These are phyloP conservation scores for Wallemia hederae DNA, from an alignment of 1,284 basidiomycete genomes.

Conservation along the genomic window DNA sequence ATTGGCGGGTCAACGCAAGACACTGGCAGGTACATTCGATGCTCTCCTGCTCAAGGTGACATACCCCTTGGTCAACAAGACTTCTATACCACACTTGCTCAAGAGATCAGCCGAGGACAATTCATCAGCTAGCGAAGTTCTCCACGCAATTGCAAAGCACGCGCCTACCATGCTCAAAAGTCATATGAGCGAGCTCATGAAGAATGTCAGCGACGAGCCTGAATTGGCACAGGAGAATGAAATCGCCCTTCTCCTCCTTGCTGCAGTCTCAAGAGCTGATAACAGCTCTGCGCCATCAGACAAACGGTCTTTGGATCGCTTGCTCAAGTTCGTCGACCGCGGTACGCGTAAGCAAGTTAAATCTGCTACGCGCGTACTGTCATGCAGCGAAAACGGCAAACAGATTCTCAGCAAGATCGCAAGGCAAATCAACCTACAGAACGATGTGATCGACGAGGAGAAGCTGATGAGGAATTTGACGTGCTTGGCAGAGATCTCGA, in stretches of 20 bases:
- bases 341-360: conserved; percentile 46
- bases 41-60: conserved; percentile 5
- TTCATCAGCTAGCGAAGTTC: conserved; percentile 12
- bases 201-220: conserved; percentile 31
- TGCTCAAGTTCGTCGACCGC: conserved; percentile 30
- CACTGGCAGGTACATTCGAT: conserved; percentile 7
- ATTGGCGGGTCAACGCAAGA: neutral
- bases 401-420: conserved; percentile 12
- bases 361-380: conserved; percentile 52
- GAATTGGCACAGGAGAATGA: conserved; percentile 36
- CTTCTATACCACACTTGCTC: conserved; percentile 46
- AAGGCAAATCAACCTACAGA: conserved; percentile 26
- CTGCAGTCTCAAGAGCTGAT: conserved; percentile 32
- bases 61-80: conserved; percentile 50
- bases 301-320: conserved; percentile 27
- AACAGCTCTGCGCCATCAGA: conserved; percentile 28
- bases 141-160: conserved; percentile 39
- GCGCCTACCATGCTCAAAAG: conserved; percentile 40
- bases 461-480: conserved; percentile 35
- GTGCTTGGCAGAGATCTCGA: conserved; percentile 44
- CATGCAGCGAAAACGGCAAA: conserved; percentile 26
- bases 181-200: conserved; percentile 43
- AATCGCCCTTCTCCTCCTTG: conserved; percentile 41
- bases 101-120: conserved; percentile 26
- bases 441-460: conserved; percentile 26